These are phyloP conservation scores for Pichia kluyveri DNA, from an alignment of 805 yeast genomes.

Conservation along the genomic window DNA sequence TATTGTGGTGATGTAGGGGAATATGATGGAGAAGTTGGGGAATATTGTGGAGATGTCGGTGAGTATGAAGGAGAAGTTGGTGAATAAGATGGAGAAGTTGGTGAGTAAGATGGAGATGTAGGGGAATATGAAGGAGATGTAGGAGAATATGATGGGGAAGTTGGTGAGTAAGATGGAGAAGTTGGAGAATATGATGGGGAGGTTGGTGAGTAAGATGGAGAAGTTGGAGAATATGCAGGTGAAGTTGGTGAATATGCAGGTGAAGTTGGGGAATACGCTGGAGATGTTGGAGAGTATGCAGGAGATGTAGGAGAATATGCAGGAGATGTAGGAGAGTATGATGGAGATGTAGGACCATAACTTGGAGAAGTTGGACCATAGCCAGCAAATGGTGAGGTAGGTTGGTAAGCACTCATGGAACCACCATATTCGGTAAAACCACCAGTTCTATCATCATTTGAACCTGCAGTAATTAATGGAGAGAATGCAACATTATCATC, in stretches of 20 bases:
- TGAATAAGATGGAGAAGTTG: slow-evolving; percentile 73
- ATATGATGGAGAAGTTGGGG: slow-evolving; percentile 76
- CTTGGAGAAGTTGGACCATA: slow-evolving; percentile 39
- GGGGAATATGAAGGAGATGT: slow-evolving; percentile 55
- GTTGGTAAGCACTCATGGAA: slow-evolving; percentile 29
- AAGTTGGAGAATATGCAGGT: slow-evolving; percentile 62
- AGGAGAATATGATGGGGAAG: slow-evolving; percentile 57
- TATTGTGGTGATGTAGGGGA: slow-evolving; percentile 69
- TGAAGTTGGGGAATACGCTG: slow-evolving; percentile 56
- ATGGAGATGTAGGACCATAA: slow-evolving; percentile 39
- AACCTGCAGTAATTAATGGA: slow-evolving; percentile 83
- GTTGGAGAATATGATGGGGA: slow-evolving; percentile 74
- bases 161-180: slow-evolving; percentile 68
- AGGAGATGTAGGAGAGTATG: slow-evolving; percentile 52
- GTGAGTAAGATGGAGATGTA: slow-evolving; percentile 61
- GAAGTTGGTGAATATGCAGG: slow-evolving; percentile 64
- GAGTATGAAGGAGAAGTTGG: slow-evolving; percentile 66
- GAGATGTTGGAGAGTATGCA: slow-evolving; percentile 62
- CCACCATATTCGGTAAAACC: slow-evolving; percentile 90
- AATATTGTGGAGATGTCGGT: slow-evolving; percentile 73
- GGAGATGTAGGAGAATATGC: slow-evolving; percentile 45
- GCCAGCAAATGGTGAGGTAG: slow-evolving; percentile 48
- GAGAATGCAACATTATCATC: slow-evolving; percentile 77
- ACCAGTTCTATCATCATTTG: slow-evolving; percentile 64
- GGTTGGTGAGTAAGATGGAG: slow-evolving; percentile 63